Evolutionary conservation across 2,329 filamentous ascomycete genomes (phyloP), one percentile per base, ranked within the genome.

Genomic region (Elsinoe fawcettii): DNA sequence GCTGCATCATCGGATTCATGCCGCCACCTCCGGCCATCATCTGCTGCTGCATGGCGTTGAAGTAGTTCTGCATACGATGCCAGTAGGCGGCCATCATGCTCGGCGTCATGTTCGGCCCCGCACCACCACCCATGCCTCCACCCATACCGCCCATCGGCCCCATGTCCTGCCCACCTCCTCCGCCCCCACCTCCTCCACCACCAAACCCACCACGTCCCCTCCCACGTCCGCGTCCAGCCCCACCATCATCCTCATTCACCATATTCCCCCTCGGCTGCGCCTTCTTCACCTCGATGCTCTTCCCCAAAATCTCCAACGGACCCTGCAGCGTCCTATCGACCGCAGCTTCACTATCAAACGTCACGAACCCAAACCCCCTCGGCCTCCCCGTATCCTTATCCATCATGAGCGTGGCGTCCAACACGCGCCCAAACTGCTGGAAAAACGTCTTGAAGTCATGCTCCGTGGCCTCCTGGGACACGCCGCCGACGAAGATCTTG

Each of bases 391-490:
- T 99, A 71, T 99, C 93, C 74, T 99, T 99, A 71, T 99, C 93
- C 85, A 99, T 99, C 93, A 99, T 99, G 2, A 99, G 83, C 0
- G 93, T 99, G 1, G 93, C 93, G 73, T 99, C 93, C 37, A 99
- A 86, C 18, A 99, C 93, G 60, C 92, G 86, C 25, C 93, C 93
- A 66, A 97, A 99, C 67, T 96, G 89, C 67, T 88, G 90, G 75
- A 99, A 99, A 74, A 96, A 99, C 60, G 93, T 86, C 68, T 90
- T 90, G 71, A 99, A 99, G 69, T 97, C 90, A 61, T 91, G 86
- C 67, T 99, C 93, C 1, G 90, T 96, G 0, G 92, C 93, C 67
- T 99, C 93, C 74, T 97, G 93, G 71, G 89, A 95, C 58, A 99
- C 93, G 67, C 93, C 93, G 30, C 93, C 93, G 20, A 99, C 93